Conservation (phyloP, 2,329 filamentous ascomycete species). For the Aspergillus spinulosporus region DNA sequence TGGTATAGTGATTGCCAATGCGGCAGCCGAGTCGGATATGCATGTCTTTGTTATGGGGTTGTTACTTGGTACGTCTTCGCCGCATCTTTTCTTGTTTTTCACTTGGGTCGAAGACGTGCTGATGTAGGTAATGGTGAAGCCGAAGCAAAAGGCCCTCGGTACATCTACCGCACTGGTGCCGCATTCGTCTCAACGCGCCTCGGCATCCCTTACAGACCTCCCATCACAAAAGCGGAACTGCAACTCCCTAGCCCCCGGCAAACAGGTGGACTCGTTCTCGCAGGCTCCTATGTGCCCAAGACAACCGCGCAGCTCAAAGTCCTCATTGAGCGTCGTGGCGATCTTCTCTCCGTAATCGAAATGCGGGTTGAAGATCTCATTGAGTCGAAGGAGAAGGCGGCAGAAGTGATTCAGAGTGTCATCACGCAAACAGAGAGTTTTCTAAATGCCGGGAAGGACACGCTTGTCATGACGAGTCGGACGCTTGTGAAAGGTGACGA, state of each 20-base stretch:
- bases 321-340: conserved; percentile 42
- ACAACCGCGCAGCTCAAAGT: conserved; percentile 57
- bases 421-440: conserved; percentile 41
- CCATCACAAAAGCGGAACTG: conserved; percentile 51
- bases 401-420: conserved; percentile 26
- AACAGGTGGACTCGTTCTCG: conserved; percentile 55
- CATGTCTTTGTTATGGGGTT: conserved; percentile 56
- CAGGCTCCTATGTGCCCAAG: conserved; percentile 61
- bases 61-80: conserved; percentile 37
- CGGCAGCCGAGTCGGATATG: conserved; percentile 56
- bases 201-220: conserved; percentile 54
- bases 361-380: conserved; percentile 54
- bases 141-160: conserved; percentile 39
- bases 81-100: too few relatives aligned
- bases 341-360: conserved; percentile 46
- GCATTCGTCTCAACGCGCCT: conserved; percentile 53
- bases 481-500: conserved; percentile 53
- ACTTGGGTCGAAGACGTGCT: neutral
- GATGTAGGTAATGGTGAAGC: conserved; percentile 15
- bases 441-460: conserved; percentile 52
- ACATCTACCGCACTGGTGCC: conserved; percentile 50
- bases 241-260: conserved; percentile 33
- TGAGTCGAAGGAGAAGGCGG: conserved; percentile 32
- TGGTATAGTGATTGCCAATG: conserved; percentile 54
- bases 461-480: conserved; percentile 61